Conservation (phyloP, 331 rosid genomes). For the Phaseolus coccineus region DNA sequence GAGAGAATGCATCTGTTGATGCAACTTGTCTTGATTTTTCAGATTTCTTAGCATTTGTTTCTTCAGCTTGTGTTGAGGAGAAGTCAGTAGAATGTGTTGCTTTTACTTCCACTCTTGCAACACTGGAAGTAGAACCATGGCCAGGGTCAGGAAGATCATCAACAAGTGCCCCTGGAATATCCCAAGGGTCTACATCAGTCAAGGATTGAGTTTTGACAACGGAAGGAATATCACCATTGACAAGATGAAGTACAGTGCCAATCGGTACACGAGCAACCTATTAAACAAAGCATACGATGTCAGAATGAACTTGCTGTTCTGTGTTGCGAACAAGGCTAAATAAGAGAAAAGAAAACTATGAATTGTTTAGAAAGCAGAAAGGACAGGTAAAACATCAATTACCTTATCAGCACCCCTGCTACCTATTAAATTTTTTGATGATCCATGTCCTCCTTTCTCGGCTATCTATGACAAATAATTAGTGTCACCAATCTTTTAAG, state of each 20-base stretch:
- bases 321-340: conserved; percentile 8
- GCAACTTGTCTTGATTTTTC: conserved; percentile 42
- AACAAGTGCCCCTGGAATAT: conserved; percentile 79
- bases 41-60: conserved; percentile 45
- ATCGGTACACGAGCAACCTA: conserved; percentile 82
- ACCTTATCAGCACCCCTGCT: conserved; percentile 94
- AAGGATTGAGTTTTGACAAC: conserved; percentile 51
- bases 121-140: conserved; percentile 38
- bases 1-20: conserved; percentile 44
- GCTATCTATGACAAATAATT: conserved; percentile 65
- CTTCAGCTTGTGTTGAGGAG: conserved; percentile 38
- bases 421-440: conserved; percentile 84
- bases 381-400: conserved; percentile 28
- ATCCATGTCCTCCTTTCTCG: conserved; percentile 78
- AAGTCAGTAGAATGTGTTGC: conserved; percentile 28
- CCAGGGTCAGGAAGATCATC: conserved; percentile 47
- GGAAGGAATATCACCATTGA: conserved; percentile 71
- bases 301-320: conserved; percentile 34
- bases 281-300: conserved; percentile 36
- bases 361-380: conserved; percentile 27
- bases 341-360: conserved; percentile 20
- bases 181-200: conserved; percentile 85
- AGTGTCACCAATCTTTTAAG: conserved; percentile 34
- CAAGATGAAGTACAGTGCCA: conserved; percentile 90
- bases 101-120: conserved; percentile 37